Evolutionary conservation across 2,329 filamentous ascomycete species (phyloP).

Genomic region (Stagonosporopsis tanaceti): DNA sequence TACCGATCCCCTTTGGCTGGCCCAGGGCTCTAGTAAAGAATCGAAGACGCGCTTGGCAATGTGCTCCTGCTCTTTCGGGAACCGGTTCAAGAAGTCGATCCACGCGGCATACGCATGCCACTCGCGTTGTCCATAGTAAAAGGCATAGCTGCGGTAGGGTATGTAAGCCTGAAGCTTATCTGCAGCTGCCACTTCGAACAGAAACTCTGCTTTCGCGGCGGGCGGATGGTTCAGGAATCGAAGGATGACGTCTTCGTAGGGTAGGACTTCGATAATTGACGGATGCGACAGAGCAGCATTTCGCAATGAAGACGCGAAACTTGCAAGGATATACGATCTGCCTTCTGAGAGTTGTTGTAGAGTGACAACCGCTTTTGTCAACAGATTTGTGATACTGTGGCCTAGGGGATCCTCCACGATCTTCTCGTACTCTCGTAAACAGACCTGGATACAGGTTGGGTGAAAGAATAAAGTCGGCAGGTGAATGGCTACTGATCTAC

Average conservation of each 20-base stretch:
- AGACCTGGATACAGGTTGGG: constrained; percentile 34
- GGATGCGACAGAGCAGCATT: constrained; percentile 41
- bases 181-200: constrained; percentile 54
- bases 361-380: constrained; percentile 34
- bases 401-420: background rate
- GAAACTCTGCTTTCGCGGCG: constrained; percentile 53
- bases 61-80: constrained; percentile 38
- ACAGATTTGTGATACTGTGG: constrained; percentile 24
- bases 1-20: constrained; percentile 52
- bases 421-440: constrained; percentile 14
- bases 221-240: constrained; percentile 53
- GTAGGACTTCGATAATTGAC: constrained; percentile 41
- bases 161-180: constrained; percentile 41
- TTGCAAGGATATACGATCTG: constrained; percentile 46
- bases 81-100: constrained; percentile 54
- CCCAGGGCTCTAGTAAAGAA: constrained; percentile 54
- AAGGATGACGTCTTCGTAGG: constrained; percentile 51
- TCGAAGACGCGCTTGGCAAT: constrained; percentile 42
- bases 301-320: constrained; percentile 41
- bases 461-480: constrained; percentile 52
- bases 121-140: constrained; percentile 56
- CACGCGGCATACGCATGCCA: constrained; percentile 55
- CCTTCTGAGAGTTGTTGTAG: constrained; percentile 43
- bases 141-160: constrained; percentile 48
- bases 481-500: constrained; percentile 49